A percentile compares a stretch with the other conserved stretches of the same genome.
phyloP scores from a whole-genome alignment of 2,329 filamentous ascomycete genomes.

The Fusarium acutatum region DNA sequence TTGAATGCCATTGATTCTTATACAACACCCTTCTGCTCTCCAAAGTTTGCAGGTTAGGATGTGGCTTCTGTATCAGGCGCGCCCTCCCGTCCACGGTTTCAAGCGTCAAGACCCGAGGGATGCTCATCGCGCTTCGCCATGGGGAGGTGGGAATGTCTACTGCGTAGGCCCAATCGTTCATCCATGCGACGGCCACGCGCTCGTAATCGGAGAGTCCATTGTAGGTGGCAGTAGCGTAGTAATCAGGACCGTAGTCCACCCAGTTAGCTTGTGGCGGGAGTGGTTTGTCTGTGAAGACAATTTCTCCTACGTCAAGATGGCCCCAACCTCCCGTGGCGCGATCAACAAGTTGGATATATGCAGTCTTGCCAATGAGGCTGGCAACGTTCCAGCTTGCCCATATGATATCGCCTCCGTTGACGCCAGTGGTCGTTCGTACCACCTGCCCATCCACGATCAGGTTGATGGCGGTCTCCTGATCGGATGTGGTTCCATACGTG shows the following conservation, averaged over 20 bases:
- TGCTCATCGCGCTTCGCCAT: background rate
- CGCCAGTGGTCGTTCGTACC: background rate
- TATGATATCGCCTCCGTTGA: background rate
- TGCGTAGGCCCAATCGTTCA: background rate
- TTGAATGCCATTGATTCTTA: background rate
- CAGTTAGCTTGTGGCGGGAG: background rate
- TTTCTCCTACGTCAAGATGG: background rate
- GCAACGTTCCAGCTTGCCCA: background rate
- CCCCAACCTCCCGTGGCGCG: background rate
- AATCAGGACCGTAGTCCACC: background rate
- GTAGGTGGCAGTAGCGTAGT: background rate
- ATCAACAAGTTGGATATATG: background rate
- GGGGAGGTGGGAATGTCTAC: background rate
- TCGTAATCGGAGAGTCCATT: background rate
- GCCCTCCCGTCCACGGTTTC: background rate
- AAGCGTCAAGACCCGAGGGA: background rate
- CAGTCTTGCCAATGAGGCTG: background rate
- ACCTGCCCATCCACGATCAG: background rate
- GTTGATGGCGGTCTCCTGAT: background rate
- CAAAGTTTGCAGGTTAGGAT: rapidly evolving
- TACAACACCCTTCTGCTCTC: background rate
- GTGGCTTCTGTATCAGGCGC: background rate
- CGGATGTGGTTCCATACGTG: background rate
- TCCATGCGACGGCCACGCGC: background rate
- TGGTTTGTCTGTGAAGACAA: background rate